Evolutionary conservation across 257 asterid species (phyloP).

Genomic region (Scutellaria baicalensis): DNA sequence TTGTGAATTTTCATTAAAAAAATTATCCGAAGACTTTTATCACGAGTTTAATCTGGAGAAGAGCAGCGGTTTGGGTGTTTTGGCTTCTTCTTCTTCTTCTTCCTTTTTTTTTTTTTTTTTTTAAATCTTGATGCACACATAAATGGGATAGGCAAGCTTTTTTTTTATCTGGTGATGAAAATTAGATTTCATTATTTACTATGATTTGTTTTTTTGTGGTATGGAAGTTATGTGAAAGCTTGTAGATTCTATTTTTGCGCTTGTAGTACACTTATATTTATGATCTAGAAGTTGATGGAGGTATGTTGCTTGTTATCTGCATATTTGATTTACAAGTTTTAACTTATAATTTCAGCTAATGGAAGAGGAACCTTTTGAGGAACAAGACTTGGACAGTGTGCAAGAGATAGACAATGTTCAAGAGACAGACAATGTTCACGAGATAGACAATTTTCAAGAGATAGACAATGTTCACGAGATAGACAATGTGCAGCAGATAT

Average conservation of each 20-base stretch:
- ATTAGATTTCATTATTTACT: not conserved
- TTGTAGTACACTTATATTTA: not conserved
- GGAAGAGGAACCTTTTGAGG: conserved; percentile 10
- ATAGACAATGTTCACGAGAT: not conserved
- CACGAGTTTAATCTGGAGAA: not conserved
- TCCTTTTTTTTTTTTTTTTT: too few relatives aligned
- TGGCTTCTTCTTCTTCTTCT: too few relatives aligned
- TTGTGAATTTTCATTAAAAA: not conserved
- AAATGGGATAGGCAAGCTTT: not conserved
- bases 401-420: too few relatives aligned
- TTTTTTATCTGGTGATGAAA: not conserved
- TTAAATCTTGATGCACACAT: not conserved
- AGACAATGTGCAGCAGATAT: not conserved
- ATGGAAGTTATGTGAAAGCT: not conserved
- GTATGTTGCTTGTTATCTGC: not conserved
- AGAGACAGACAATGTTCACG: too few relatives aligned
- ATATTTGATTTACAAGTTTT: not conserved
- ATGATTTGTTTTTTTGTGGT: not conserved
- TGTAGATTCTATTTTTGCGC: not conserved
- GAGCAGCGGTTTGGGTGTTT: not conserved
- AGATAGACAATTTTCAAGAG: not conserved
- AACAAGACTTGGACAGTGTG: not conserved
- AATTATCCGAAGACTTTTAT: not conserved
- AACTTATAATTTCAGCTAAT: conserved; percentile 8
- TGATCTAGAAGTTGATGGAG: not conserved